These are phyloP conservation scores for Achaetomium macrosporum DNA, from an alignment of 2,329 filamentous ascomycete species.

Conservation along the genomic window DNA sequence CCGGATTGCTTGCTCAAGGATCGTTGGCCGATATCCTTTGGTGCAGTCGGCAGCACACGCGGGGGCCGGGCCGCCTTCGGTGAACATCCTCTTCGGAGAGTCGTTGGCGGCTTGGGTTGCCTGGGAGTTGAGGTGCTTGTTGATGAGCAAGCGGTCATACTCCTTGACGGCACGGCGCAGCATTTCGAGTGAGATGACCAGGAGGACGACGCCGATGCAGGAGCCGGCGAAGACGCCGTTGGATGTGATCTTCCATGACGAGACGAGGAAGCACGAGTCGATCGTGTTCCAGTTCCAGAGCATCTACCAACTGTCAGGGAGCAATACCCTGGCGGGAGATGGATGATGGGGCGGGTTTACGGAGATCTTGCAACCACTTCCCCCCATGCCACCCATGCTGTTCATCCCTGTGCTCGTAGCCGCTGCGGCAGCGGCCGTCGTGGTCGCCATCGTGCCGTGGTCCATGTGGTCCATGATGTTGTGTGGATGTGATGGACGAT, in stretches of 20 bases:
- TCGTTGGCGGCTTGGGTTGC: constrained; percentile 14
- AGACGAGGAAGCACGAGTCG: constrained; percentile 66
- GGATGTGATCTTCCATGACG: constrained; percentile 64
- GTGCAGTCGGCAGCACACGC: not conserved
- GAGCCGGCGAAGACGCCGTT: constrained; percentile 69
- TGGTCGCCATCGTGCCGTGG: constrained; percentile 16
- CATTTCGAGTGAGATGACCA: constrained; percentile 66
- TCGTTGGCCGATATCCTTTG: constrained; percentile 47
- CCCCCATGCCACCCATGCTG: constrained; percentile 26
- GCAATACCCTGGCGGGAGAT: not conserved
- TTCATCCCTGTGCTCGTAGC: constrained; percentile 10
- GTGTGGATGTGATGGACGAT: not conserved
- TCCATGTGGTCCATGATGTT: constrained; percentile 11
- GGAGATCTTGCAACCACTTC: constrained; percentile 37
- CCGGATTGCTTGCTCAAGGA: constrained; percentile 60
- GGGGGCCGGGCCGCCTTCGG: constrained; percentile 8
- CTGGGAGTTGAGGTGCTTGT: constrained; percentile 36
- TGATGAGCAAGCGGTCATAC: constrained; percentile 62
- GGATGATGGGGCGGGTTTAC: constrained; percentile 26
- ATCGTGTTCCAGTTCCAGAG: constrained; percentile 74
- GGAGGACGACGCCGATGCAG: constrained; percentile 71
- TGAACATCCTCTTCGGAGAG: constrained; percentile 20
- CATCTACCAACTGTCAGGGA: constrained; percentile 49
- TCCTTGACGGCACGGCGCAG: constrained; percentile 66
- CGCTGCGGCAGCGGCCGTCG: constrained; percentile 16